Evolutionary conservation across 1,139 yeast genomes (phyloP), one percentile per base, ranked within the genome.

Genomic region (Zygosaccharomyces sapae): DNA sequence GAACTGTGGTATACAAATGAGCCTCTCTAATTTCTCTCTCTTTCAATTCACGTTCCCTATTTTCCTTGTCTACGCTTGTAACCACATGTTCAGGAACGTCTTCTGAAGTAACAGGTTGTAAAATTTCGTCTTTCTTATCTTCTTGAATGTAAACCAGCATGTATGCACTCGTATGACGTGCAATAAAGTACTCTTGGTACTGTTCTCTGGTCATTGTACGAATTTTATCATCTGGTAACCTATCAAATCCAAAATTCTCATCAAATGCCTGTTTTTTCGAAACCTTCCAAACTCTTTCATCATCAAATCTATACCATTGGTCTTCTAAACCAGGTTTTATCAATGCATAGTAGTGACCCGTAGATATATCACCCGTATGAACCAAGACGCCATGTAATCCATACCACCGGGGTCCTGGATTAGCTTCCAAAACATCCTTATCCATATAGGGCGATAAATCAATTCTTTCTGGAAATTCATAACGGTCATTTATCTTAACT

Each of bases 321-420:
- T 82, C 80, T 37, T 77, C 77, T 6, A 78, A 72, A 33, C 76
- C 75, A 2, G 98, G 97, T 64, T 84, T 89, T 47, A 94, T 82
- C 80, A 92, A 77, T 0, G 98, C 94, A 63, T 92, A 92, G 66
- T 92, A 92, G 63, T 92, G 99, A 22, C 99, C 99, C 45, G 92
- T 87, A 20, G 95, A 86, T 47, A 92, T 83, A 61, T 90, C 95
- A 52, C 99, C 99, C 45, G 90, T 86, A 64, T 92, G 99, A 5
- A 92, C 97, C 50, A 92, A 73, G 2, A 94, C 98, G 6, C 96
- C 97, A 64, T 92, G 97, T 38, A 92, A 70, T 49, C 81, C 81
- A 65, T 92, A 92, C 37, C 73, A 80, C 81, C 92, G 85, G 47
- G 87, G 77, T 53, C 81, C 83, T 30, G 71, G 63, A 38, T 70